Percentiles rank a stretch among this genome's conserved stretches.
Conservation (phyloP, 345 rosid genomes). For the Aquilaria yunnanensis region DNA sequence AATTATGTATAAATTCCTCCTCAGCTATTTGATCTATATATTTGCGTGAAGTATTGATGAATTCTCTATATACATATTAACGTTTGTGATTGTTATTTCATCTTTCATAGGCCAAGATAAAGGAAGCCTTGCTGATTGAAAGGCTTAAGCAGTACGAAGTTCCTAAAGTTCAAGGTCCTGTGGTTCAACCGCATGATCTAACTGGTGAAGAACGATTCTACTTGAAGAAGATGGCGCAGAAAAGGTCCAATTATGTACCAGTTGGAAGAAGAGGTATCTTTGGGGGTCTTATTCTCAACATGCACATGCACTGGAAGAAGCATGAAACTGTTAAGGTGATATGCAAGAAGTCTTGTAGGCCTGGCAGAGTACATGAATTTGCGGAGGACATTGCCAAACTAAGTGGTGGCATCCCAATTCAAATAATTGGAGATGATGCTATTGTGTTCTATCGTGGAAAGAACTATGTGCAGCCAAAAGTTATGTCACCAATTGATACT, state of each 20-base stretch:
- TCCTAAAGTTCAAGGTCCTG: conserved; percentile 75
- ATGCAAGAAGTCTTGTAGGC: conserved; percentile 77
- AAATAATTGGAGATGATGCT: conserved; percentile 68
- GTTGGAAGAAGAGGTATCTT: conserved; percentile 86
- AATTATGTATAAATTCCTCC: no score
- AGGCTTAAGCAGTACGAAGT: conserved; percentile 84
- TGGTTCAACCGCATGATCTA: conserved; percentile 62
- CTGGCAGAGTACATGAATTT: conserved; percentile 58
- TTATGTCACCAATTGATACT: conserved; percentile 89
- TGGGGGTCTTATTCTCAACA: conserved; percentile 89
- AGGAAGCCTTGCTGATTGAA: conserved; percentile 75
- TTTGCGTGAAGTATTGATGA: no score
- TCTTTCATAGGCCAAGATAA: conserved; percentile 58
- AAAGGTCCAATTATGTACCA: conserved; percentile 76
- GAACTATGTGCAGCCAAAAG: conserved; percentile 78
- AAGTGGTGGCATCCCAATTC: conserved; percentile 85
- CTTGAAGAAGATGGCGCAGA: conserved; percentile 84
- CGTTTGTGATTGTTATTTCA: background rate
- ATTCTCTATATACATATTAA: no score
- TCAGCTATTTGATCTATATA: no score
- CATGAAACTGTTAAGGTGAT: conserved; percentile 95
- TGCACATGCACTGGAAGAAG: conserved; percentile 95
- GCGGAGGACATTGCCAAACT: conserved; percentile 76
- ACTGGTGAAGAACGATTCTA: conserved; percentile 84
- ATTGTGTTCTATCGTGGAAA: conserved; percentile 79